Conservation (phyloP, 2,329 filamentous ascomycete genomes). For the Cercospora sesami region DNA sequence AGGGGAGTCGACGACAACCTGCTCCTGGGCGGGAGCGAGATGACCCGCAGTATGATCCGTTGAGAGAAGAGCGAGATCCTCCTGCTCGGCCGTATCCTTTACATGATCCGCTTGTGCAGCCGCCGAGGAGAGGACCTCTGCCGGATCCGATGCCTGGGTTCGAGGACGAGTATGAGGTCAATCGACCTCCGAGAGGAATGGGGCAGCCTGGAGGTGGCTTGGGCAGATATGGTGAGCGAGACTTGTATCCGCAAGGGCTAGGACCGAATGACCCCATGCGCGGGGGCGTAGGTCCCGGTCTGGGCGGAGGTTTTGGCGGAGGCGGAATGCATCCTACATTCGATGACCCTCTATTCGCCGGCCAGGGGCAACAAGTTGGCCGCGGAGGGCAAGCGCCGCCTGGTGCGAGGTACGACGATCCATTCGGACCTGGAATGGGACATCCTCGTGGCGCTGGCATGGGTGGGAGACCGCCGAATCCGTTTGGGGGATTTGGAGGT, state of each 20-base stretch:
- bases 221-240: slow-evolving; percentile 73
- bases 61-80: slow-evolving; percentile 55
- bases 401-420: slow-evolving; percentile 90
- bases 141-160: slow-evolving; percentile 81
- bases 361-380: slow-evolving; percentile 42
- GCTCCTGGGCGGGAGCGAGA: slow-evolving; percentile 31
- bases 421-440: slow-evolving; percentile 62
- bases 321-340: slow-evolving; percentile 95
- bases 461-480: slow-evolving; percentile 55
- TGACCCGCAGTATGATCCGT: slow-evolving; percentile 48
- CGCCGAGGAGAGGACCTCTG: slow-evolving; percentile 55
- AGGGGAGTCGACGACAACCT: slow-evolving; percentile 22
- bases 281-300: slow-evolving; percentile 58
- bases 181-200: slow-evolving; percentile 60
- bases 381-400: slow-evolving; percentile 66
- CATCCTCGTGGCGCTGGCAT: slow-evolving; percentile 49
- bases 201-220: slow-evolving; percentile 26
- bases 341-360: slow-evolving; percentile 80
- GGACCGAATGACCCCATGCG: slow-evolving; percentile 82
- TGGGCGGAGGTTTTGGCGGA: slow-evolving; percentile 56
- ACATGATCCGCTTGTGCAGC: slow-evolving; percentile 54
- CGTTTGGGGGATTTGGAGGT: slow-evolving; percentile 61
- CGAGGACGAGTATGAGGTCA: slow-evolving; percentile 87
- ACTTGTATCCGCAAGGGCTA: slow-evolving; percentile 82
- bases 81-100: slow-evolving; percentile 69